These are phyloP conservation scores for Angomonas desouzai DNA, from an alignment of 208 protist species.

Conservation along the genomic window DNA sequence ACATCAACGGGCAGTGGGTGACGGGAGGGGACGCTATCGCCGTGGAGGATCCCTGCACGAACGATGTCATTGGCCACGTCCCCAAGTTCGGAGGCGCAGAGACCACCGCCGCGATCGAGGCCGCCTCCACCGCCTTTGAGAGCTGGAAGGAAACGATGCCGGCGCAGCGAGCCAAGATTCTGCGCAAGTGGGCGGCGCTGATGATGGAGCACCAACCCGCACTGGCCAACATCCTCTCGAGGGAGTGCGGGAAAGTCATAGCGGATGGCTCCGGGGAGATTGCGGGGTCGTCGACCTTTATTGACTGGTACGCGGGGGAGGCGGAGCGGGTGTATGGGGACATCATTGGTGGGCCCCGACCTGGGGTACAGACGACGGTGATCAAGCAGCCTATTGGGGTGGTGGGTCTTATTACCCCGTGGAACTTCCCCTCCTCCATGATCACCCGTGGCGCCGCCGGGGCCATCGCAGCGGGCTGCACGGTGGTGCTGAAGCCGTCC, in stretches of 20 bases:
- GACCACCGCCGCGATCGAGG: conserved; percentile 51
- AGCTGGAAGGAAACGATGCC: conserved; percentile 63
- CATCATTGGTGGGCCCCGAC: conserved; percentile 52
- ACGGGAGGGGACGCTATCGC: conserved; percentile 21
- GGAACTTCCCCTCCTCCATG: conserved; percentile 91
- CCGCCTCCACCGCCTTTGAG: conserved; percentile 52
- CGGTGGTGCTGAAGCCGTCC: conserved; percentile 88
- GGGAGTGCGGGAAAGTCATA: conserved; percentile 81
- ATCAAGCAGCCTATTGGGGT: conserved; percentile 82
- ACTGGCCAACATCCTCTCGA: conserved; percentile 60
- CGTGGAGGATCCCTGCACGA: conserved; percentile 80
- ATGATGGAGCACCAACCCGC: conserved; percentile 40
- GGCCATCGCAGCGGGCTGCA: conserved; percentile 89
- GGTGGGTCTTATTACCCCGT: conserved; percentile 87
- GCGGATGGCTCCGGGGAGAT: conserved; percentile 70
- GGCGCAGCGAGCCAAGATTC: conserved; percentile 44
- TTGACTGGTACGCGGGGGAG: conserved; percentile 88
- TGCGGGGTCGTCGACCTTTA: conserved; percentile 50
- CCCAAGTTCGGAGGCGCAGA: conserved; percentile 47
- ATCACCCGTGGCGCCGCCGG: conserved; percentile 68
- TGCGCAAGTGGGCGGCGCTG: conserved; percentile 64
- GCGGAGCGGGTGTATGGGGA: conserved; percentile 79
- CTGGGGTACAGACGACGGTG: conserved; percentile 52
- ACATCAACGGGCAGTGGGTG: conserved; percentile 67
- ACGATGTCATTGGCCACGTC: conserved; percentile 50